Evolutionary conservation across 2,329 filamentous ascomycete species (phyloP), one percentile per base, ranked within the genome.

Genomic region (Ophiostoma sp.): DNA sequence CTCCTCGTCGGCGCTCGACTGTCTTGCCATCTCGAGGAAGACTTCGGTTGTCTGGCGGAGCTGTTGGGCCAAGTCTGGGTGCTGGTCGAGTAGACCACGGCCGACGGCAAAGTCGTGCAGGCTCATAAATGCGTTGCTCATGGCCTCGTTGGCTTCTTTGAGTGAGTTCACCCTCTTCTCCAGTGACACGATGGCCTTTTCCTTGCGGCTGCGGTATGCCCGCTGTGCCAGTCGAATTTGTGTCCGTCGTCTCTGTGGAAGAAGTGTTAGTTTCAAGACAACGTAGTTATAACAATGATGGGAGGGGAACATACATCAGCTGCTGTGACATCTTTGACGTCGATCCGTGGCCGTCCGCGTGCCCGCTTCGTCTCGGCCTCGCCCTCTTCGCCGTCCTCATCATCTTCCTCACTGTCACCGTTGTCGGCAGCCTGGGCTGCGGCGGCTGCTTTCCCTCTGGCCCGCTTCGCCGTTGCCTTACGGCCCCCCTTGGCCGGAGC

Each of bases 211-310:
- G 19, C 94, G 89, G 79, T 97, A 97, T 0, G 93, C 93, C 76
- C 94, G 86, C 80, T 97, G 94, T 1, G 94, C 94, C 72, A 95
- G 87, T 31, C 94, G 90, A 76, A 97, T 96, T 80, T 97, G 94
- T 5, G 93, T 95, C 72, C 94, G 89, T 70, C 94, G 91, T 75
- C 93, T 91, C 92, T 82, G 73, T 52, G 5, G 93, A 55, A 1
- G 11, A 19, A 50, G 31, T 55, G 36, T 63, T 28, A 75, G 75
- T 55, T 52, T 8, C 19, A 19, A 5, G 48, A 8, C 7, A 19
- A 48, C 1, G 22, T 12, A 66, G 17, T 17, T 42, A 68, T 48
- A 48, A 31, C 11, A 8, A 52, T 33, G 33, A 63, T 22, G 11
- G 12, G n/a, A 33, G n/a, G 15, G 17, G 25, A 25, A 90, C 91